Evolutionary conservation across 148 eudicot genomes (phyloP).

Genomic region (Cornus suecica): DNA sequence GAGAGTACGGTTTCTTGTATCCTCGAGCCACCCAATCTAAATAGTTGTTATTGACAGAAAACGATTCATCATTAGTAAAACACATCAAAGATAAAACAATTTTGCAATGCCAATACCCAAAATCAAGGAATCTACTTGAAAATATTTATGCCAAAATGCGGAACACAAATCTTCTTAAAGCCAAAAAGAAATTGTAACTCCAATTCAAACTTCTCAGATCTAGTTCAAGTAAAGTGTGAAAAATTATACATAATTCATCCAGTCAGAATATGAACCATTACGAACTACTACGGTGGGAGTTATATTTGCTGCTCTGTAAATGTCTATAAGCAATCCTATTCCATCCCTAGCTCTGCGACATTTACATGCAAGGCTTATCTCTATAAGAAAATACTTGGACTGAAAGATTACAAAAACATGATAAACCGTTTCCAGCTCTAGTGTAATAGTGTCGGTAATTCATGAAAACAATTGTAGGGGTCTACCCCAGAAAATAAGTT

Average conservation of each 20-base stretch:
- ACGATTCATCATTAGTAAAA: constrained; percentile 2
- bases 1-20: constrained; percentile 90
- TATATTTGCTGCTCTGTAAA: neutral
- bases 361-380: neutral
- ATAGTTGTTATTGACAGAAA: constrained; percentile 6
- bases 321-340: neutral
- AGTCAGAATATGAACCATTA: neutral
- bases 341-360: neutral
- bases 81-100: neutral
- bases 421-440: neutral
- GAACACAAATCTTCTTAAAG: neutral
- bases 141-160: neutral
- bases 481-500: neutral
- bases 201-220: neutral
- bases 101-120: neutral
- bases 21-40: constrained; percentile 93
- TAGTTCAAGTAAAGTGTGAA: neutral
- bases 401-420: too few relatives aligned
- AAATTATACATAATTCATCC: neutral
- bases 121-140: neutral
- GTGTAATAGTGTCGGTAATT: neutral
- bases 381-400: neutral
- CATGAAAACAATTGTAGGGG: neutral
- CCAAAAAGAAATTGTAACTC: neutral
- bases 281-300: neutral